Evolutionary conservation across 495 filamentous ascomycete genomes (phyloP), one percentile per base, ranked within the genome.

Genomic region (Trichoderma gamsii): DNA sequence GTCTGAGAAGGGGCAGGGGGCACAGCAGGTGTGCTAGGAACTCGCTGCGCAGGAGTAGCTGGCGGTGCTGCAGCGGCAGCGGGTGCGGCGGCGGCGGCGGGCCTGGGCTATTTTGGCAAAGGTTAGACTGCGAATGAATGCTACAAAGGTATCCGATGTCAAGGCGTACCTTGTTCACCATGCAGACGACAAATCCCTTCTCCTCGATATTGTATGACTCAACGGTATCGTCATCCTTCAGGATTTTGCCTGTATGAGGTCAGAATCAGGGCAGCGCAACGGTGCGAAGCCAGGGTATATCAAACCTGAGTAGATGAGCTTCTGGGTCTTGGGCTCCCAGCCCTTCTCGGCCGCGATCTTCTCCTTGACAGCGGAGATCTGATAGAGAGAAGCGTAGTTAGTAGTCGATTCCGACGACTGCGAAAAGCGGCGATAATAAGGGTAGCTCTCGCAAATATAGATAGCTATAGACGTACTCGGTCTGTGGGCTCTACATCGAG

Each of bases 101-200:
- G 74, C 82, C 93, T 95, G 69, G 91, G 92, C 86, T 79, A 67
- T 65, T 72, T 70, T 61, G 72, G 69, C 69, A 88, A 32, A 61
- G 56, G 25, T 61, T 61, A 61, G 56, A 29, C 25, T 0, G n/a
- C 35, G 25, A 32, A 61, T 3, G 15, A 29, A 4, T 7, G 25
- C 56, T 21, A 25, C 4, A 3, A 18, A 32, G 11, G 56, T 32
- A 16, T 32, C 23, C n/a, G 4, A 61, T 15, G 2, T 32, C 16
- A 35, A 12, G 18, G 72, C 79, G 61, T 85, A 97, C 94, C 91
- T 98, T 97, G 69, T 88, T 89, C 59, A 95, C 87, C 86, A 99
- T 95, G 79, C 95, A 99, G 56, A 99, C 96, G 72, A 99, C 89
- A 77, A 97, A 98, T 29, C 95, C 95, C 85, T 98, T 99, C 85